These are phyloP conservation scores for Globisporangium paroecandrum DNA, from an alignment of 352 stramenopile species.

Conservation along the genomic window DNA sequence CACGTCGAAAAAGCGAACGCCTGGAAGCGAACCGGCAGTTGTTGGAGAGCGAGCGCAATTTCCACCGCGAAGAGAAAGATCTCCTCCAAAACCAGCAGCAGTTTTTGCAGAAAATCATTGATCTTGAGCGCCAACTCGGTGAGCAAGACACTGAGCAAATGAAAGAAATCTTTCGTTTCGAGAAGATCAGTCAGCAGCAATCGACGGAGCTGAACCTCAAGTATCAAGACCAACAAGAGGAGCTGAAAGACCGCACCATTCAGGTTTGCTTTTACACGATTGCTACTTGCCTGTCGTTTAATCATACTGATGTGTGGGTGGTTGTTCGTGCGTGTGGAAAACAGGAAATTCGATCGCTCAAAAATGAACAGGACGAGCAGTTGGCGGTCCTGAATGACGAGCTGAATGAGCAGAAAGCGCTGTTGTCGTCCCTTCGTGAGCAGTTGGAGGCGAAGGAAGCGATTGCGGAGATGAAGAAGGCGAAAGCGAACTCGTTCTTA, in stretches of 20 bases:
- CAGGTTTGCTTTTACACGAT: conserved; percentile 25
- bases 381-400: conserved; percentile 41
- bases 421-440: conserved; percentile 47
- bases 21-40: conserved; percentile 48
- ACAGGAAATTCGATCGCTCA: conserved; percentile 58
- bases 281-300: neutral
- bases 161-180: conserved; percentile 56
- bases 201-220: conserved; percentile 34
- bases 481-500: conserved; percentile 38
- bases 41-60: conserved; percentile 59
- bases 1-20: conserved; percentile 43
- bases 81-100: conserved; percentile 64
- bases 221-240: conserved; percentile 55
- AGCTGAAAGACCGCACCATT: conserved; percentile 57
- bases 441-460: conserved; percentile 50
- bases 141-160: conserved; percentile 66
- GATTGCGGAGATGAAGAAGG: conserved; percentile 30
- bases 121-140: conserved; percentile 57
- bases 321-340: neutral
- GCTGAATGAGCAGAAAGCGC: conserved; percentile 46
- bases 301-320: neutral
- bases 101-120: conserved; percentile 56
- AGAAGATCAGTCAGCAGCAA: conserved; percentile 52
- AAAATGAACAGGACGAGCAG: conserved; percentile 59
- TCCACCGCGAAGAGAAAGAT: conserved; percentile 65